These are phyloP conservation scores for Pseudognaphalium luteoalbum DNA, from an alignment of 129 eudicot genomes.

Conservation along the genomic window DNA sequence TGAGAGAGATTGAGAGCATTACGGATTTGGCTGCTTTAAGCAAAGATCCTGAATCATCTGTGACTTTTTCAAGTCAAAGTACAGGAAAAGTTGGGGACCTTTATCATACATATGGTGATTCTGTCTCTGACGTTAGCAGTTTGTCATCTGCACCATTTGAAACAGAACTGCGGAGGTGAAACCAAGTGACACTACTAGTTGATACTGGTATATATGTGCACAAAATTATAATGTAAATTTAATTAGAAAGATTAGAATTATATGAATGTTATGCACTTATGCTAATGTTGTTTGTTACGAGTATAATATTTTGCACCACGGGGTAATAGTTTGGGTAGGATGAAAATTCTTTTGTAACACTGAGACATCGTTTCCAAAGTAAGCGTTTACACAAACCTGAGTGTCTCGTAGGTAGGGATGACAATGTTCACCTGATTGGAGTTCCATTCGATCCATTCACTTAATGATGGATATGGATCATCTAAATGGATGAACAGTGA, in stretches of 20 bases:
- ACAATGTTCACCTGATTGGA: too few species aligned
- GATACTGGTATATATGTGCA: constrained; percentile 12
- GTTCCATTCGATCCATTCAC: too few species aligned
- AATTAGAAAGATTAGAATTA: background rate
- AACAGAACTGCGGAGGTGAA: constrained; percentile 35
- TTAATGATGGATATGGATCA: too few species aligned
- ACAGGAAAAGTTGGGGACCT: constrained; percentile 35
- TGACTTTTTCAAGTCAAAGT: constrained; percentile 43
- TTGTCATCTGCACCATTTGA: constrained; percentile 40
- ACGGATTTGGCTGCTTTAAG: constrained; percentile 41
- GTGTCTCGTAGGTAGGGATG: too few species aligned
- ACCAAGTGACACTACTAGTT: background rate
- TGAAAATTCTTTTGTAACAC: too few species aligned
- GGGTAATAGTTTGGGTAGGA: too few species aligned
- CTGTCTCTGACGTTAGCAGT: constrained; percentile 34
- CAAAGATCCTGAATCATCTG: constrained; percentile 32
- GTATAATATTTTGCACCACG: background rate
- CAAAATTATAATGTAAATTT: background rate
- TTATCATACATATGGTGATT: constrained; percentile 47
- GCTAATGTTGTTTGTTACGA: background rate
- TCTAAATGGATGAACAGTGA: too few species aligned
- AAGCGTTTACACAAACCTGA: too few species aligned
- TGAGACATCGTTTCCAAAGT: too few species aligned
- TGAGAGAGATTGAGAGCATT: constrained; percentile 71
- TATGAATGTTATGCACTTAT: constrained; percentile 2